phyloP scores from a whole-genome alignment of 2,329 filamentous ascomycete species.

The Cladosporium sp. region DNA sequence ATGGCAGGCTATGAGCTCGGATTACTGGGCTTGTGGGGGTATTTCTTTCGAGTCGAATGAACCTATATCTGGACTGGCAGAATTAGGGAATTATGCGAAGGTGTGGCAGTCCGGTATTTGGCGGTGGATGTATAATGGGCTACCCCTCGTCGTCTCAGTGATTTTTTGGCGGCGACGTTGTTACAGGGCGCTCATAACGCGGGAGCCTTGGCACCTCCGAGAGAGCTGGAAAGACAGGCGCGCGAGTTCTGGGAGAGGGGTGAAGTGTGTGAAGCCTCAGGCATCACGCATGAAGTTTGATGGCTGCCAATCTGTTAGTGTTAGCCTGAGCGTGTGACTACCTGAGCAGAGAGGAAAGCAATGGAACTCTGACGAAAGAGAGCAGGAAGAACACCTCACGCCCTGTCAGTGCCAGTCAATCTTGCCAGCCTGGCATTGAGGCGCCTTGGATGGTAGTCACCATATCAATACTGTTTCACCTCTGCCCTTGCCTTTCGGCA shows the following conservation, averaged over 20 bases:
- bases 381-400: background rate
- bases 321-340: too few species aligned
- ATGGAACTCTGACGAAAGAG: background rate
- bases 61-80: too few species aligned
- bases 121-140: background rate
- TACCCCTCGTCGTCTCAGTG: background rate
- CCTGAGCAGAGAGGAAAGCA: conserved; percentile 1
- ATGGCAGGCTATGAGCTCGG: conserved; percentile 46
- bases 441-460: background rate
- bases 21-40: background rate
- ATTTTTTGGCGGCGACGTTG: background rate
- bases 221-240: too few species aligned
- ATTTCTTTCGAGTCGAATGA: background rate
- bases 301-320: too few species aligned
- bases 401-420: conserved; percentile 3
- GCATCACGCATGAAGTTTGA: background rate
- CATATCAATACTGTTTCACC: background rate
- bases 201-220: background rate
- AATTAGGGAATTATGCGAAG: too few species aligned
- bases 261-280: background rate
- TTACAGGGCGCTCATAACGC: background rate
- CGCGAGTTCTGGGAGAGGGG: too few species aligned
- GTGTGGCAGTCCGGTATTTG: too few species aligned
- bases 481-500: background rate
- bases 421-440: conserved; percentile 3